Percentiles rank a stretch among this genome's conserved stretches.
Evolutionary conservation across 352 stramenopile genomes (phyloP).

Genomic region (Globisporangium cederbergense): DNA sequence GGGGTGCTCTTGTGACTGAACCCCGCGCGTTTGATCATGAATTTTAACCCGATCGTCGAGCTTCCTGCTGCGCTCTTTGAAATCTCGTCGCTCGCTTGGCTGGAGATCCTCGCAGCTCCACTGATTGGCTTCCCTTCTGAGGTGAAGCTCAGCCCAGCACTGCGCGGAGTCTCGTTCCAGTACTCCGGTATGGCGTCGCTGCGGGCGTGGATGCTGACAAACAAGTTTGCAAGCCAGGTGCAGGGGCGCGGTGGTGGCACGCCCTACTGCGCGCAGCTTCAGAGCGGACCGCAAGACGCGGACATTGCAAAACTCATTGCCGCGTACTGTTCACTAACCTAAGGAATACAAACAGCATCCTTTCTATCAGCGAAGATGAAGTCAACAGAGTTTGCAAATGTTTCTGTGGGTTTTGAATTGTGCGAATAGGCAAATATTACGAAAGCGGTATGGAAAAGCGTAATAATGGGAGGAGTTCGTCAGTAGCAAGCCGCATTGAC

Average conservation of each 20-base stretch:
- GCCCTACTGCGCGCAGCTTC: conserved; percentile 2
- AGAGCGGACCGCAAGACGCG: neutral
- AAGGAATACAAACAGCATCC: neutral
- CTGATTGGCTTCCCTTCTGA: neutral
- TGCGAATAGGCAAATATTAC: conserved; percentile 5
- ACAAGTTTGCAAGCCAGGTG: conserved; percentile 2
- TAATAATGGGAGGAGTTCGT: neutral
- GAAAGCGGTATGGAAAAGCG: neutral
- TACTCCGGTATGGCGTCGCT: neutral
- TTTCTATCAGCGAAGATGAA: neutral
- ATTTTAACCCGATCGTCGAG: conserved; percentile 1
- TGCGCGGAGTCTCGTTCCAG: conserved; percentile 1
- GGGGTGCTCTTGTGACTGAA: conserved; percentile 20
- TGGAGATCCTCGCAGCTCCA: conserved; percentile 1
- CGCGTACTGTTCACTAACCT: neutral
- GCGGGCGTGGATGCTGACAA: conserved; percentile 8
- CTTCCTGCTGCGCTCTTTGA: conserved; percentile 13
- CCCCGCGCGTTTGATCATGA: conserved; percentile 1
- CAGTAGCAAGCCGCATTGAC: neutral
- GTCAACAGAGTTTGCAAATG: neutral
- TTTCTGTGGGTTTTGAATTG: neutral
- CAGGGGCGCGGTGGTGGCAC: neutral
- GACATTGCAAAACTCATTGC: neutral
- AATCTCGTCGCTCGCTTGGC: neutral
- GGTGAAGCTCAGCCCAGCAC: neutral